Evolutionary conservation across 202 grass and related monocot species (phyloP), one percentile per base, ranked within the genome.

Genomic region (Setaria italica): DNA sequence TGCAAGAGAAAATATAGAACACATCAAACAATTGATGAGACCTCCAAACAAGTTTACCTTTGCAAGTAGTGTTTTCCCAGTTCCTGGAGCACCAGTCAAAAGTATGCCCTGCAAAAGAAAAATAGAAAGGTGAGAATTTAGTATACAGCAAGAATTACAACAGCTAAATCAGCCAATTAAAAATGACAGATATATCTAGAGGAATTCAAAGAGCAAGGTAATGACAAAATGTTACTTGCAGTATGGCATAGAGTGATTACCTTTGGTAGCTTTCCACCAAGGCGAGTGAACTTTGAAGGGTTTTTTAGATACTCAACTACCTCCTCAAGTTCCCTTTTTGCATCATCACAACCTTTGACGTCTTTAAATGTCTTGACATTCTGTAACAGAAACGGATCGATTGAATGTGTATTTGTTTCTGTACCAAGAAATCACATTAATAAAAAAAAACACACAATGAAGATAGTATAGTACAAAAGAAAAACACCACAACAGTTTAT

Each of bases 321-420:
- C 78, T 99, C 97, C 77, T 99, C 90, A 56, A 99, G 97, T 87
- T 99, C 97, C 91, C 94, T 88, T 90, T 99, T 99, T 76, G 97
- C 97, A 84, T 99, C 97, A 84, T 99, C 97, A 82, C 97, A 99
- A 50, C 97, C 97, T 84, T 99, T 99, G 74, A 99, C 97, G 79
- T 99, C 94, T 88, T 97, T 99, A 86, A 99, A 99, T 82, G 97
- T 99, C 80, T 99, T 99, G 41, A 90, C 90, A 84, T 97, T 97
- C 94, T 99, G 88, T 70, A 87, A 84, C 14, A 57, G 64, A 81
- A 47, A 45, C 35, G 47, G 72, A 66, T 72, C 56, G 81, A 77
- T 49, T 70, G 29, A 78, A 57, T 60, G 57, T 68, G 60, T 70
- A 66, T 63, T 75, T 33, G 21, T 55, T 79, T 77, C 8, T 30